Evolutionary conservation across 306 rosid genomes (phyloP).

Genomic region (Ormosia emarginata): DNA sequence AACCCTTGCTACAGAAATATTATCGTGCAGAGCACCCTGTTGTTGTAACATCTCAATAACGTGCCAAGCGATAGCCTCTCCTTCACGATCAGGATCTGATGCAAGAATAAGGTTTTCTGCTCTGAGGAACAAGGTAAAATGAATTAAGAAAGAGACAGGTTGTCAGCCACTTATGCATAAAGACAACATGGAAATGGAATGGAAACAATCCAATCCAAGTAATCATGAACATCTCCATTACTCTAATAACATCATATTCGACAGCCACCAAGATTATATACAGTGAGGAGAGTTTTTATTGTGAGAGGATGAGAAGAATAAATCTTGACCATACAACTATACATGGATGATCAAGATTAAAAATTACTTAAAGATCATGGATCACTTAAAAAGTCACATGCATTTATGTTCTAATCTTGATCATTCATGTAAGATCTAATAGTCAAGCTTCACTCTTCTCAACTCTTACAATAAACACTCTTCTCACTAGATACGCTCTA

Average conservation of each 20-base stretch:
- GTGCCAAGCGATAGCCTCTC: constrained; percentile 99
- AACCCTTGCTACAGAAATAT: constrained; percentile 65
- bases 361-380: too few species aligned
- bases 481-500: too few species aligned
- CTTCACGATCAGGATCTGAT: constrained; percentile 99
- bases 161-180: constrained; percentile 10
- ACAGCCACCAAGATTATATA: background rate
- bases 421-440: too few species aligned
- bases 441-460: too few species aligned
- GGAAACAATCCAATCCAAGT: constrained; percentile 4
- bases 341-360: too few species aligned
- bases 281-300: too few species aligned
- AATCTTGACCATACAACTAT: too few species aligned
- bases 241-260: constrained; percentile 2
- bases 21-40: constrained; percentile 72
- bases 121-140: constrained; percentile 60
- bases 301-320: too few species aligned
- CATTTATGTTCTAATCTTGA: too few species aligned
- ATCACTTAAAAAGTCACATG: too few species aligned
- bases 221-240: constrained; percentile 11
- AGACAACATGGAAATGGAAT: constrained; percentile 2
- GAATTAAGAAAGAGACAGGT: constrained; percentile 23
- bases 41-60: constrained; percentile 91
- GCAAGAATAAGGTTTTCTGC: constrained; percentile 98
- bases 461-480: too few species aligned